These are phyloP conservation scores for Alternaria alternata DNA, from an alignment of 2,329 filamentous ascomycete species.

Conservation along the genomic window DNA sequence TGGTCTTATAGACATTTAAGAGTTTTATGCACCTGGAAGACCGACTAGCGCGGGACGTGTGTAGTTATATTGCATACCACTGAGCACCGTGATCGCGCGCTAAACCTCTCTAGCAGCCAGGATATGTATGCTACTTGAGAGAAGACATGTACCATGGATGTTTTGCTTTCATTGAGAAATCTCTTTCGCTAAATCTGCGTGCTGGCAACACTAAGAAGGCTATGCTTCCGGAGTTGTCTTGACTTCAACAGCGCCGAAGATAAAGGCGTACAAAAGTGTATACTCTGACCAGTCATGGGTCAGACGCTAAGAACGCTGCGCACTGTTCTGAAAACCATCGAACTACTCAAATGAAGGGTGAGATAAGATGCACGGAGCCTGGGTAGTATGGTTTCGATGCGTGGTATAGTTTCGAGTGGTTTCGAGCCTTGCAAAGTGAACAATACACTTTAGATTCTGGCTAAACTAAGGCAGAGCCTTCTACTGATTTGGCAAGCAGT, in stretches of 20 bases:
- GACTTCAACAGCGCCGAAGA: not conserved
- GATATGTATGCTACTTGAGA: not conserved
- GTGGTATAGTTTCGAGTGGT: not conserved
- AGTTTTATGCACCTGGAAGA: not conserved
- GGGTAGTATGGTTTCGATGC: not conserved
- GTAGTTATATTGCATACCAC: not conserved
- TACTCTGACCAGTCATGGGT: not conserved
- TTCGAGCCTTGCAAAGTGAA: not conserved
- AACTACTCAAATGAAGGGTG: not conserved
- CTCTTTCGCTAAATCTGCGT: rapidly evolving
- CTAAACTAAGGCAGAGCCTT: not conserved
- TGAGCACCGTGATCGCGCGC: conserved; percentile 21
- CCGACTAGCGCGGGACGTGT: not conserved
- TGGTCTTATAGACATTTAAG: not conserved
- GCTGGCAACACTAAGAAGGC: no score
- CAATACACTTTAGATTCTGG: not conserved
- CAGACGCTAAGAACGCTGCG: rapidly evolving
- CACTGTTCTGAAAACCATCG: not conserved
- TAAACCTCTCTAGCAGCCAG: not conserved
- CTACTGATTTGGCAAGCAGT: not conserved
- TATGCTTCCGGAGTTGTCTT: no score
- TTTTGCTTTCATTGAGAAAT: not conserved
- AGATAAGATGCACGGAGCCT: not conserved
- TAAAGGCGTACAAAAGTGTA: not conserved
- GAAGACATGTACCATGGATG: not conserved